phyloP scores from a whole-genome alignment of 1,284 basidiomycete genomes.

The Phlebopus sp. region DNA sequence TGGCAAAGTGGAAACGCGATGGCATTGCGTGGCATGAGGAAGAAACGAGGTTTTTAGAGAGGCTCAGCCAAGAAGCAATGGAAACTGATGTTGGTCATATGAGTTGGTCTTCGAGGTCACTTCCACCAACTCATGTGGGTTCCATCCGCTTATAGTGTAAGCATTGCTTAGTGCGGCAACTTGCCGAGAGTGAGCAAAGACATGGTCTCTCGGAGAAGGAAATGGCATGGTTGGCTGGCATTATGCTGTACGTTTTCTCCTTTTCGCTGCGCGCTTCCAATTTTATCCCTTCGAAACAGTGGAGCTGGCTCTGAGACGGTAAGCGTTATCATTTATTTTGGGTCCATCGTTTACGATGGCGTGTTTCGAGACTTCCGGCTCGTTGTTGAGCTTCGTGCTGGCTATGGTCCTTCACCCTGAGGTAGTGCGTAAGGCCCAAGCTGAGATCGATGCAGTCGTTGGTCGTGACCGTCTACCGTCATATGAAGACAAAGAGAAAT shows the following conservation, averaged over 20 bases:
- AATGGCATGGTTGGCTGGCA: neutral
- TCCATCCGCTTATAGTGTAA: no score
- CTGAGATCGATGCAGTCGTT: conserved; percentile 37
- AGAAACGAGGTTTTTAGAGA: conserved; percentile 16
- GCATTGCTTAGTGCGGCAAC: no score
- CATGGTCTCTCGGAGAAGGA: neutral
- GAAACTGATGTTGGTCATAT: no score
- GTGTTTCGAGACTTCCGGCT: conserved; percentile 36
- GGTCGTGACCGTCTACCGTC: conserved; percentile 34
- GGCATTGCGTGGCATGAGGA: conserved; percentile 13
- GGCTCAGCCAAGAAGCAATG: conserved; percentile 8
- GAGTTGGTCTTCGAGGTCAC: no score
- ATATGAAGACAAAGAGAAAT: conserved; percentile 32
- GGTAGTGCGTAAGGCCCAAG: conserved; percentile 36
- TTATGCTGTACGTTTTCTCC: neutral
- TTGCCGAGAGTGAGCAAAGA: no score
- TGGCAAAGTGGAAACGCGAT: conserved; percentile 23
- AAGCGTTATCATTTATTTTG: neutral
- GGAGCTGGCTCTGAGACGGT: neutral
- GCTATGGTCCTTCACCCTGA: conserved; percentile 40
- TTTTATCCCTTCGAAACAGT: neutral
- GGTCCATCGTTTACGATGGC: neutral
- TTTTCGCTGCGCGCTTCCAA: neutral
- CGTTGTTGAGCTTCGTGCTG: conserved; percentile 36
- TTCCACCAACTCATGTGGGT: no score